Base-by-base conservation (phyloP, 441 rosid genomes). In the Cnidoscolus chayamansa region DNA sequence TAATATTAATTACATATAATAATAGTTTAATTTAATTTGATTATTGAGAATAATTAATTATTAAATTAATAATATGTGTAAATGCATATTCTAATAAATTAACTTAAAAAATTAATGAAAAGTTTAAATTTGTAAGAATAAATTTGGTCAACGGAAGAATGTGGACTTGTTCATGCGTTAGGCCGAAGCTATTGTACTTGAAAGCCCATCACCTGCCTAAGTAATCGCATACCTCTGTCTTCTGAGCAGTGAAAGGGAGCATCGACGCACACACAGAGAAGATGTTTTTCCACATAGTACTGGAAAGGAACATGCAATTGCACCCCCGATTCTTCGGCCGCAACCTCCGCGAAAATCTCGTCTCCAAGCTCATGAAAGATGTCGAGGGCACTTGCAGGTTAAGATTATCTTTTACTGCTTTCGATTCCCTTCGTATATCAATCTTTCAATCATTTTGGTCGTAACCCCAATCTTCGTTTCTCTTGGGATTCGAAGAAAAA, bases 321-420 rank as follows among this genome's bases (percentile, higher is more conserved):
- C 97, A 89, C 67, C 98, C 98, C n/a, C 89, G 98, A 43, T 83
- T 84, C 83, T 90, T 94, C 67, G 97, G 97, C 61, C 95, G 93
- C 32, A 90, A 80, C 73, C 94, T 94, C 70, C 89, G 94, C n/a
- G 96, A 90, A 2, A 90, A 85, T 62, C 90, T 94, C n/a, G 90
- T 89, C 15, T 83, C 99, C 65, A 90, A 90, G 81, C 94, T 94
- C 77, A 90, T 88, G 92, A 92, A 90, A 78, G 99, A 94, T 77
- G 99, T 94, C 43, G 99, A 92, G 74, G 96, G 99, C 66, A 92
- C 98, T 81, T 94, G 97, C 96, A 90, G 94, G 98, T 94, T 71
- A 15, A 3, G 45, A 40, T 40, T 40, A 40, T 40, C 6, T 3
- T 67, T 30, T 35, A 25, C 20, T 32, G 16, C 19, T 10, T 16